A percentile compares a stretch with the other conserved stretches of the same genome.
phyloP scores from a whole-genome alignment of 371 early-diverging fungal species.

The Lichtheimia hyalospora region DNA sequence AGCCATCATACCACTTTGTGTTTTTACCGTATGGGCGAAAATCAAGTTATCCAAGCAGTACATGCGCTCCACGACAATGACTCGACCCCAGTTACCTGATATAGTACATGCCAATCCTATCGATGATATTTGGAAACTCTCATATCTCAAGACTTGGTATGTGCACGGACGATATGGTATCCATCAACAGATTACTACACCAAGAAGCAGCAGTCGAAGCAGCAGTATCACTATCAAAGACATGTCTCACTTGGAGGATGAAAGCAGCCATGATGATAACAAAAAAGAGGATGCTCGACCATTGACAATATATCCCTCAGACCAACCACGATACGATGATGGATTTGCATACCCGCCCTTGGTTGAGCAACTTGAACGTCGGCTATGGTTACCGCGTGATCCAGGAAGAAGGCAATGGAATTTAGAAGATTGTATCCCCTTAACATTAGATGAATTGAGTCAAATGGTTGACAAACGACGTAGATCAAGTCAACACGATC shows the following conservation, averaged over 20 bases:
- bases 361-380: slow-evolving; percentile 12
- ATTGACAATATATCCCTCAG: slow-evolving; percentile 1
- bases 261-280: not conserved
- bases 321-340: slow-evolving; percentile 22
- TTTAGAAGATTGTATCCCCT: slow-evolving; percentile 21
- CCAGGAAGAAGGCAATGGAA: slow-evolving; percentile 16
- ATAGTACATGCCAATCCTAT: not conserved
- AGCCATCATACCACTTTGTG: slow-evolving; percentile 41
- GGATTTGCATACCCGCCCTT: slow-evolving; percentile 35
- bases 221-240: not conserved
- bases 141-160: slow-evolving; percentile 35
- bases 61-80: slow-evolving; percentile 23
- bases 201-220: not conserved
- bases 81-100: not conserved
- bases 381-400: slow-evolving; percentile 12
- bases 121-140: slow-evolving; percentile 42
- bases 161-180: slow-evolving; percentile 30
- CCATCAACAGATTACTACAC: not conserved
- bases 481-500: too few relatives aligned
- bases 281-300: not conserved
- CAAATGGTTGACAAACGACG: not conserved
- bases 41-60: slow-evolving; percentile 45
- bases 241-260: not conserved
- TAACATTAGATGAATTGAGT: slow-evolving; percentile 11
- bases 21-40: slow-evolving; percentile 58